Base-by-base conservation (phyloP, 1,139 yeast species). In the Entelexis sorbosivorans region DNA sequence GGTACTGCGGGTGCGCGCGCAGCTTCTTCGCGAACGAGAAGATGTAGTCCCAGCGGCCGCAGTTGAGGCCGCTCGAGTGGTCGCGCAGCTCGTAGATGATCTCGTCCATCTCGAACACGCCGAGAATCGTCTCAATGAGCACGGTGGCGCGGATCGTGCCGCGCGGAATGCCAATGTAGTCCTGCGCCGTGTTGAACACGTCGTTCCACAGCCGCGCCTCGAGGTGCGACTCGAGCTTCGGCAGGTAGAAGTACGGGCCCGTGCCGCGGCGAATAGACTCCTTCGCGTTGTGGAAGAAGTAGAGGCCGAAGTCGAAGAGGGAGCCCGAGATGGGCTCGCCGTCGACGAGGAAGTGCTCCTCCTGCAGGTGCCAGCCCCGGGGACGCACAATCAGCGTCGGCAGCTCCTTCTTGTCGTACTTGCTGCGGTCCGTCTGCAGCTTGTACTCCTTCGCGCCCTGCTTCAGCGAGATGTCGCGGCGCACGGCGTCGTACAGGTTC, bases 31-130 rank as follows among this genome's bases (percentile, higher is more conserved):
- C 80, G 66, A 75, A 78, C 33, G 84, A 78, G 71, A 82, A 82
- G 62, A 82, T 81, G 71, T 82, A 82, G 68, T 82, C 89, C 89
- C 89, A 82, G 67, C 89, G 74, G 61, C 89, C 89, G 68, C 88
- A 82, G 73, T 82, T 82, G 66, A 82, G 76, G 49, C 89, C 89
- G 43, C 83, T 77, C 51, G 81, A 78, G 68, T 82, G 88, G 61
- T 78, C 79, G 64, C 87, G 75, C 61, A 82, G 75, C 68, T 81
- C 86, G 64, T 78, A 82, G 60, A 82, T 81, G 61, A 82, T 82
- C 67, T 82, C 88, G 66, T 81, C 88, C 87, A 81, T 81, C 68
- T 82, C 87, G 73, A 79, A 82, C 43, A 81, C 87, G 49, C 83
- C 89, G 44, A 83, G 78, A 58, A 81, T 76, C 44, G 89, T 82